Conservation (phyloP, 2,329 filamentous ascomycete species). For the Cryphonectria naterciae region DNA sequence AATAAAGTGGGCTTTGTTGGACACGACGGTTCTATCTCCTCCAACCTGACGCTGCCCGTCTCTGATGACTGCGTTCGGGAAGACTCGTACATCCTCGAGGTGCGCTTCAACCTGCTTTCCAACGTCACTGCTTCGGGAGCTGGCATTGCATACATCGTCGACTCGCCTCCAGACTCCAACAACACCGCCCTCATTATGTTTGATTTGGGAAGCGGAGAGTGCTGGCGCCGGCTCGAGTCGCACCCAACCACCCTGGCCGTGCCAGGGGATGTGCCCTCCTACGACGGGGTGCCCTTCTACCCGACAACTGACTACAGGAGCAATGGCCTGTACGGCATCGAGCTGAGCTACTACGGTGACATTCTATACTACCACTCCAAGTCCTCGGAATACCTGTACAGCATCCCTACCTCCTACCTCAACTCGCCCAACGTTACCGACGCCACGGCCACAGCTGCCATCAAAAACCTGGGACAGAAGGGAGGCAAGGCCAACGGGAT, state of each 20-base stretch:
- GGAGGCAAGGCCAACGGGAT: slow-evolving; percentile 2
- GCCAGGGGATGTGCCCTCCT: slow-evolving; percentile 16
- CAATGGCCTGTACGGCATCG: slow-evolving; percentile 4
- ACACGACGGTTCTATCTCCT: slow-evolving; percentile 12
- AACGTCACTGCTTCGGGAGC: slow-evolving; percentile 2
- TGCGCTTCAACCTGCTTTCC: slow-evolving; percentile 1
- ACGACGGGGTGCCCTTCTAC: slow-evolving; percentile 5
- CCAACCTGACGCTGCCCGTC: slow-evolving; percentile 9
- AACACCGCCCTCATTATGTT: not conserved
- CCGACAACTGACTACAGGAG: slow-evolving; percentile 5
- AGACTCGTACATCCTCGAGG: slow-evolving; percentile 7
- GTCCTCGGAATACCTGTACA: not conserved
- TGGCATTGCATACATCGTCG: slow-evolving; percentile 3
- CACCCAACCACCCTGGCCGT: slow-evolving; percentile 16
- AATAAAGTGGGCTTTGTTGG: slow-evolving; percentile 11
- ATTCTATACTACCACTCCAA: not conserved
- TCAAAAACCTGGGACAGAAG: slow-evolving; percentile 1
- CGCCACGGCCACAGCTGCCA: not conserved
- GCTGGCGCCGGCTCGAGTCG: slow-evolving; percentile 7
- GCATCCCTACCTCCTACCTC: slow-evolving; percentile 5
- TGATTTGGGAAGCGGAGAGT: not conserved
- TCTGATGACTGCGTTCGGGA: slow-evolving; percentile 7
- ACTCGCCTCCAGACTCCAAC: slow-evolving; percentile 3
- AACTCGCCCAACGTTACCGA: slow-evolving; percentile 6
- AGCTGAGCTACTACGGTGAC: not conserved